Evolutionary conservation across 371 early-diverging fungal species (phyloP), one percentile per base, ranked within the genome.

Genomic region (Apophysomyces sp.): DNA sequence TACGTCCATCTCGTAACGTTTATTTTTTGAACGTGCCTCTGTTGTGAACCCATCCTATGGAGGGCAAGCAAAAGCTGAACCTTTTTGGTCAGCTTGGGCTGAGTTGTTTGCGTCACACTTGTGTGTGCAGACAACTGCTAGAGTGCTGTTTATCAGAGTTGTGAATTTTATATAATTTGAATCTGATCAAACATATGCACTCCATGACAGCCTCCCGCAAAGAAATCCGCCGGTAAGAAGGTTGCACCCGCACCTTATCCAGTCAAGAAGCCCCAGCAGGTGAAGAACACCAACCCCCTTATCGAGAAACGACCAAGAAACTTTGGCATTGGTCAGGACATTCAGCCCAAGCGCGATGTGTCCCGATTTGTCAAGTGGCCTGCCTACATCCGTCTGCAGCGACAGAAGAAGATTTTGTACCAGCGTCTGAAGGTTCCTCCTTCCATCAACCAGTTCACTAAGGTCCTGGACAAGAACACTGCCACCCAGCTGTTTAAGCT

Each of bases 391-490:
- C 94, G 93, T 62, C 92, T 97, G 56, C 98, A 98, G 86, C 93
- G 98, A 74, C 98, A 98, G 84, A 91, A 92, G 86, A 89, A 89
- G 82, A 94, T 99, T 82, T 84, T 99, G 62, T 90, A 90, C 81
- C 93, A 93, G 86, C 96, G 99, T 81, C 86, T 99, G 65, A 98
- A 98, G 93, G 99, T 99, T 40, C 99, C 99, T 64, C 99, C 99
- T 37, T 92, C 99, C 61, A 90, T 99, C 86, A 97, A 99, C 92
- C 99, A 99, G 89, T 99, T 99, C 92, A 92, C 94, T 73, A 90
- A 95, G 76, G 88, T 89, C 61, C 82, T 99, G 69, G 97, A 98
- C 86, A 92, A 94, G 87, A 96, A 98, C 90, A 97, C 96, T 66
- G 96, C 97, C 72, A 92, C 95, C 69, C 92, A 95, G 86, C 84